Conservation (phyloP, 2,329 filamentous ascomycete genomes). For the Pseudocercospora macadamiae region DNA sequence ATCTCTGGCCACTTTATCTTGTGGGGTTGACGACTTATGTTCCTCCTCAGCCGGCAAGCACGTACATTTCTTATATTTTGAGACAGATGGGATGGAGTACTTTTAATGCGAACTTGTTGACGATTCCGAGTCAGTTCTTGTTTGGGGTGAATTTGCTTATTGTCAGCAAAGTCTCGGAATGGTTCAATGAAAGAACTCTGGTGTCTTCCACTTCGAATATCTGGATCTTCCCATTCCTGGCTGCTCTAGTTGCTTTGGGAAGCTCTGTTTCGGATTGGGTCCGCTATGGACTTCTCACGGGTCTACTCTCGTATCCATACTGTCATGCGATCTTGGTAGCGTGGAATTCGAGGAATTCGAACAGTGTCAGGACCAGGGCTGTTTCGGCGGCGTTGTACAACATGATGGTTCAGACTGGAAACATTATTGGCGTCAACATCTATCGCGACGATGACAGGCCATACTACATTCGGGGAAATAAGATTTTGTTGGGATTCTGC, state of each 20-base stretch:
- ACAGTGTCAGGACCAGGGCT: conserved; percentile 48
- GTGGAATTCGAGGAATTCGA: conserved; percentile 47
- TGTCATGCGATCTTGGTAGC: conserved; percentile 49
- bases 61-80: conserved; percentile 59
- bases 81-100: conserved; percentile 45
- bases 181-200: conserved; percentile 56
- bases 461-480: conserved; percentile 48
- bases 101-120: conserved; percentile 66
- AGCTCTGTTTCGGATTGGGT: conserved; percentile 40
- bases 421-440: conserved; percentile 52
- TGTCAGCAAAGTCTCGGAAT: conserved; percentile 55
- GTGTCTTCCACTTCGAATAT: conserved; percentile 46
- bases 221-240: conserved; percentile 64
- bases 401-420: conserved; percentile 46
- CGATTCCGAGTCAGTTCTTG: conserved; percentile 52
- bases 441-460: conserved; percentile 54
- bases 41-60: conserved; percentile 53
- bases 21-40: conserved; percentile 45
- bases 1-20: conserved; percentile 46
- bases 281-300: conserved; percentile 42
- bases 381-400: conserved; percentile 50
- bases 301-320: conserved; percentile 48
- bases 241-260: conserved; percentile 48
- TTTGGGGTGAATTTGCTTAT: conserved; percentile 45
- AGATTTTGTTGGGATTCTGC: conserved; percentile 35